Conservation (phyloP, 1,284 basidiomycete genomes). For the Melampsora americana region DNA sequence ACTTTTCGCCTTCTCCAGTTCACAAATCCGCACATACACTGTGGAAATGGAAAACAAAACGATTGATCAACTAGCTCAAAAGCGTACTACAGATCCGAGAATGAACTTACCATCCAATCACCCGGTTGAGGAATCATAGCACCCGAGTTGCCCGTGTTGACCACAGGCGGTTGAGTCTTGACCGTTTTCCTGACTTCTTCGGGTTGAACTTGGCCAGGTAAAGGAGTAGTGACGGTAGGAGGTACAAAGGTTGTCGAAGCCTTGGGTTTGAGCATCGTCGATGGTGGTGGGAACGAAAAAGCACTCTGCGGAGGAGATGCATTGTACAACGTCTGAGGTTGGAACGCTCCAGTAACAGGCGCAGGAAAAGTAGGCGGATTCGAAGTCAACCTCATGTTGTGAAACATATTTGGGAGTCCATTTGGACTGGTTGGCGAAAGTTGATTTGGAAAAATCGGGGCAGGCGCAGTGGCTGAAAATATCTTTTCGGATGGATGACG, state of each 20-base stretch:
- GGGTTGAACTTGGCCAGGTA: constrained; percentile 39
- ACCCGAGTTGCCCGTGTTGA: constrained; percentile 34
- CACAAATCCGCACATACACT: constrained; percentile 41
- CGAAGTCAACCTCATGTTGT: too few relatives aligned
- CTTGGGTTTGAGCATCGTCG: not conserved
- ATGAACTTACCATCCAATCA: constrained; percentile 37
- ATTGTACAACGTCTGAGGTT: not conserved
- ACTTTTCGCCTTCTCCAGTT: constrained; percentile 43
- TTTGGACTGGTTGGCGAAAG: too few relatives aligned
- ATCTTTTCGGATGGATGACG: too few relatives aligned
- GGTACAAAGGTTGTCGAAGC: too few relatives aligned
- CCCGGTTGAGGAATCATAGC: constrained; percentile 41
- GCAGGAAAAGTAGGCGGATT: too few relatives aligned
- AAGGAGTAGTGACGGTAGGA: constrained; percentile 18
- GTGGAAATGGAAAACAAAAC: not conserved
- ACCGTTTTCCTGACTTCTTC: constrained; percentile 38
- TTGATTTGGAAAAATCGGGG: too few relatives aligned
- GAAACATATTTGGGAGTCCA: too few relatives aligned
- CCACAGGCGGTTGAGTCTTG: constrained; percentile 36
- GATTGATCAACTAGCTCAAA: not conserved
- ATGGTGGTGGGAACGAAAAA: not conserved
- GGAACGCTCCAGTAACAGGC: not conserved
- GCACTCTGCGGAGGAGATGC: not conserved
- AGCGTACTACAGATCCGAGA: not conserved
- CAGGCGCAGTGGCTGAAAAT: too few relatives aligned